These are phyloP conservation scores for Aspergillus ostianus DNA, from an alignment of 495 filamentous ascomycete species.

Conservation along the genomic window DNA sequence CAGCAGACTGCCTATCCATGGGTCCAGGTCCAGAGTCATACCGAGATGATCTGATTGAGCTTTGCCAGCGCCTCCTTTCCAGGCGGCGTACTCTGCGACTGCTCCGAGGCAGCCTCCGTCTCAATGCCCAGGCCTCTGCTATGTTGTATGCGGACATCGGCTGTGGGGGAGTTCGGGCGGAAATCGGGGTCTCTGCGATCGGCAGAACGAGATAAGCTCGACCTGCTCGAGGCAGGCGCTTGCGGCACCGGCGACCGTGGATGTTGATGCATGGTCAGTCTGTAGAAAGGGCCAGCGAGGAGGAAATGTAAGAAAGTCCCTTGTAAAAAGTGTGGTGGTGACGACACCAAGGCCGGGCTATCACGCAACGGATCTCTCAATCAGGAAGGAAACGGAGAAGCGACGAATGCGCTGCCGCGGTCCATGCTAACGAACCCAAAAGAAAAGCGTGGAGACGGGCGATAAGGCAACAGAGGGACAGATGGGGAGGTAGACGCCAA, in stretches of 20 bases:
- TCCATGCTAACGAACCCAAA: slow-evolving; percentile 41
- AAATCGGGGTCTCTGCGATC: slow-evolving; percentile 63
- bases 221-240: slow-evolving; percentile 64
- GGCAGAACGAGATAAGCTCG: slow-evolving; percentile 67
- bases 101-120: slow-evolving; percentile 41
- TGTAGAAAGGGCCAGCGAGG: slow-evolving; percentile 6
- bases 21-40: slow-evolving; percentile 36
- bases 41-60: slow-evolving; percentile 88
- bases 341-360: slow-evolving; percentile 18
- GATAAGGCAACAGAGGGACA: slow-evolving; percentile 7
- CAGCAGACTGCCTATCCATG: neutral
- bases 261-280: slow-evolving; percentile 73
- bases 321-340: slow-evolving; percentile 5
- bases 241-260: slow-evolving; percentile 66
- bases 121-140: slow-evolving; percentile 43
- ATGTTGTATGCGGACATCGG: slow-evolving; percentile 36
- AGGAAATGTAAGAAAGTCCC: slow-evolving; percentile 17
- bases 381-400: slow-evolving; percentile 36
- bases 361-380: slow-evolving; percentile 26
- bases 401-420: slow-evolving; percentile 29
- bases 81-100: slow-evolving; percentile 34
- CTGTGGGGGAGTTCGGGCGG: slow-evolving; percentile 32
- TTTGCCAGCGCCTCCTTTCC: slow-evolving; percentile 65
- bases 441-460: slow-evolving; percentile 4
- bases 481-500: slow-evolving; percentile 12